Evolutionary conservation across 306 rosid species (phyloP).

Genomic region (Cicer yamashitae): DNA sequence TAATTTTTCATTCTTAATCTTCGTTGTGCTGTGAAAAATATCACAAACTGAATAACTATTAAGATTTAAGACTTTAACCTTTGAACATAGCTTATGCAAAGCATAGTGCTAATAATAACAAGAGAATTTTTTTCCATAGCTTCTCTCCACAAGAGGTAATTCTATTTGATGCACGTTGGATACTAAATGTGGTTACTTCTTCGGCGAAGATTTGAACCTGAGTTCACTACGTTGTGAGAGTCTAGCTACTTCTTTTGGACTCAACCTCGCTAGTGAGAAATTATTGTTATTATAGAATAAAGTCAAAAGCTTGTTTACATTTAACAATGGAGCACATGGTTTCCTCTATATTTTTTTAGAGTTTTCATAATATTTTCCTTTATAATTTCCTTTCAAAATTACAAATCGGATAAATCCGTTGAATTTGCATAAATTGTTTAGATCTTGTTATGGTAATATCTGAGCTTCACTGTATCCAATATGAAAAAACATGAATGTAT

Average conservation of each 20-base stretch:
- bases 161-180: too few species aligned
- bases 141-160: too few species aligned
- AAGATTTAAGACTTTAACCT: not conserved
- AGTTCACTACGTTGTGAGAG: too few species aligned
- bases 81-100: constrained; percentile 7
- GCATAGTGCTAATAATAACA: constrained; percentile 3
- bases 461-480: not conserved
- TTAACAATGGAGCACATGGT: not conserved
- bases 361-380: not conserved
- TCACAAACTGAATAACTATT: not conserved
- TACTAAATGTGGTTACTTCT: too few species aligned
- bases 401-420: not conserved
- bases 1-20: not conserved
- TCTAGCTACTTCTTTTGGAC: too few species aligned
- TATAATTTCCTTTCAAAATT: not conserved
- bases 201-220: too few species aligned
- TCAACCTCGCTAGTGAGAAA: too few species aligned
- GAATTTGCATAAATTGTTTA: not conserved
- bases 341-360: not conserved
- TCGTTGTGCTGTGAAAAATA: constrained; percentile 35
- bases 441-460: constrained; percentile 14
- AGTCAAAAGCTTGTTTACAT: constrained; percentile 8
- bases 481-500: constrained; percentile 11
- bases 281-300: not conserved
- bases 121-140: not conserved